These are phyloP conservation scores for Pichia occidentalis DNA, from an alignment of 805 yeast species.

Conservation along the genomic window DNA sequence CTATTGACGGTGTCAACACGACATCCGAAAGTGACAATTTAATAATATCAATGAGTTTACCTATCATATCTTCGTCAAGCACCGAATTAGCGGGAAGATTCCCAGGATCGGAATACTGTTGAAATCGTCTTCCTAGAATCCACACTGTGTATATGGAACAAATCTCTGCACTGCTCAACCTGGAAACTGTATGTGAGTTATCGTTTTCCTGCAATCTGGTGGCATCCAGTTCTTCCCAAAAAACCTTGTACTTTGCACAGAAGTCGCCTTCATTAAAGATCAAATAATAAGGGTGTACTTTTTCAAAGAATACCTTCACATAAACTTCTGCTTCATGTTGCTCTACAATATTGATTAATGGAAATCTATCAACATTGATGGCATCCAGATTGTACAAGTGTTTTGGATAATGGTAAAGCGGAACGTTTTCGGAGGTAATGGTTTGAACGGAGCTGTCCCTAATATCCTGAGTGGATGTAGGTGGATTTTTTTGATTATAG, in stretches of 20 bases:
- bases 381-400: conserved; percentile 29
- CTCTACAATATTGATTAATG: conserved; percentile 31
- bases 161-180: conserved; percentile 30
- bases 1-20: conserved; percentile 37
- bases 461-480: conserved; percentile 30
- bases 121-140: conserved; percentile 34
- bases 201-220: conserved; percentile 9
- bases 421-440: conserved; percentile 31
- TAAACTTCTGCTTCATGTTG: conserved; percentile 33
- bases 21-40: conserved; percentile 38
- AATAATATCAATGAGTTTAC: conserved; percentile 35
- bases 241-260: conserved; percentile 30
- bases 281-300: conserved; percentile 39
- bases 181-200: conserved; percentile 14
- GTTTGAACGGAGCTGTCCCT: conserved; percentile 30
- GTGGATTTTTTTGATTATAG: conserved; percentile 28
- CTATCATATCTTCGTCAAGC: conserved; percentile 22
- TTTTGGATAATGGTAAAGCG: conserved; percentile 30
- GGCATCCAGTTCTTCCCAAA: conserved; percentile 32
- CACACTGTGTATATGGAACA: conserved; percentile 44
- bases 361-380: conserved; percentile 32
- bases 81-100: conserved; percentile 18
- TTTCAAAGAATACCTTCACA: conserved; percentile 34
- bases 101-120: conserved; percentile 24
- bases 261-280: conserved; percentile 34